Base-by-base conservation (phyloP, 2,329 filamentous ascomycete species). In the Cytospora leucostoma region DNA sequence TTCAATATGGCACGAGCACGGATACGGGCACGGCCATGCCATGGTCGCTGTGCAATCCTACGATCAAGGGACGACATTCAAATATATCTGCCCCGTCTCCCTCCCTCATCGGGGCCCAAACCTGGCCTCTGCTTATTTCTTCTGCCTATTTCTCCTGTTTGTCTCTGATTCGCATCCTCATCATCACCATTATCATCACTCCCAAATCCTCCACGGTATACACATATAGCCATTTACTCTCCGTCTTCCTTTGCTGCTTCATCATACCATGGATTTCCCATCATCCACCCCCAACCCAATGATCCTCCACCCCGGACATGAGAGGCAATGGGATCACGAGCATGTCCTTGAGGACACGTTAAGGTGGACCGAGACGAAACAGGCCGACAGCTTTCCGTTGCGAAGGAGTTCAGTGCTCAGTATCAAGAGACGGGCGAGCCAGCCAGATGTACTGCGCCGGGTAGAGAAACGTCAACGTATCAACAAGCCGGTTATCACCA, bases 181-280 rank as follows among this genome's bases (percentile, higher is more conserved):
- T 19, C 44, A 27, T 6, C 27, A 19, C 27, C 3, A n/a, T 32
- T 2, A 57, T 47, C 38, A 21, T 21, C 27, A 17, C 19, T 1
- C 49, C 4, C 38, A n/a, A 12, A 19, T 33, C 37, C 32, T 27
- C 19, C 19, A 17, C 33, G 32, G n/a, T 50, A 53, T 10, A 37
- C 27, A 61, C 51, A 61, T n/a, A 55, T 11, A 44, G 15, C 35
- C 17, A 61, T 44, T 44, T 37, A 19, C 27, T 38, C 21, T n/a
- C 32, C 19, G 49, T 38, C 7, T 33, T 35, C 35, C 4, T 40
- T 21, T 53, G 57, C 34, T 19, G 11, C 17, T 15, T 10, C 40
- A 49, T 61, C 51, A 49, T 37, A 51, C 55, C 44, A 65, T 65
- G 64, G 64, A 65, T 56, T 63, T 62, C n/a, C 37, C 59, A 61